phyloP scores from a whole-genome alignment of 257 asterid species.

The Solanum tarapatanum region DNA sequence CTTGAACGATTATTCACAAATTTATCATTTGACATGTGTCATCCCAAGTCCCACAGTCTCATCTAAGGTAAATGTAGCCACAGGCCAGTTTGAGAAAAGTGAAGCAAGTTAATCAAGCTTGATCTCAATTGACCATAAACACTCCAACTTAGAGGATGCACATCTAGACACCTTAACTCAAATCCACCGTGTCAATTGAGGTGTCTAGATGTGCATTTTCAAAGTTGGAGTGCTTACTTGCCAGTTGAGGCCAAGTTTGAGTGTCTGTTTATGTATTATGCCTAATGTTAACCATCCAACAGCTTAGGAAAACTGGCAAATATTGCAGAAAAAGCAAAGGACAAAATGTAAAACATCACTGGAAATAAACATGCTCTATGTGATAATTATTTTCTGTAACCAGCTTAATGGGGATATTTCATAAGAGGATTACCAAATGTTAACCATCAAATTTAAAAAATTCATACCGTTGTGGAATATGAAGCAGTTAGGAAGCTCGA shows the following conservation, averaged over 20 bases:
- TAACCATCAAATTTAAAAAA: slow-evolving; percentile 5
- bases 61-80: neutral
- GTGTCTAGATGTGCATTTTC: neutral
- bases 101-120: neutral
- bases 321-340: neutral
- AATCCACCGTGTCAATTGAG: neutral
- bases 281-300: neutral
- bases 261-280: neutral
- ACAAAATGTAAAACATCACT: neutral
- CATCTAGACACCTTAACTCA: neutral
- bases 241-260: neutral
- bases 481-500: slow-evolving; percentile 97
- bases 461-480: slow-evolving; percentile 81
- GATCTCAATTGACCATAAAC: neutral
- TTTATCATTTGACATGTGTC: neutral
- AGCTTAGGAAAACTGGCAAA: neutral
- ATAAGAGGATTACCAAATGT: neutral
- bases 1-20: neutral
- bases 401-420: neutral
- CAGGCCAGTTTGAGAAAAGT: neutral
- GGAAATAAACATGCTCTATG: neutral
- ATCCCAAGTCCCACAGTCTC: neutral
- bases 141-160: neutral
- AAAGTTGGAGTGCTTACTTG: neutral
- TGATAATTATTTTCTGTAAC: neutral